A percentile compares a stretch with the other conserved stretches of the same genome.
Conservation (phyloP, 73 alveolate genomes). For the Blepharisma stoltei region DNA sequence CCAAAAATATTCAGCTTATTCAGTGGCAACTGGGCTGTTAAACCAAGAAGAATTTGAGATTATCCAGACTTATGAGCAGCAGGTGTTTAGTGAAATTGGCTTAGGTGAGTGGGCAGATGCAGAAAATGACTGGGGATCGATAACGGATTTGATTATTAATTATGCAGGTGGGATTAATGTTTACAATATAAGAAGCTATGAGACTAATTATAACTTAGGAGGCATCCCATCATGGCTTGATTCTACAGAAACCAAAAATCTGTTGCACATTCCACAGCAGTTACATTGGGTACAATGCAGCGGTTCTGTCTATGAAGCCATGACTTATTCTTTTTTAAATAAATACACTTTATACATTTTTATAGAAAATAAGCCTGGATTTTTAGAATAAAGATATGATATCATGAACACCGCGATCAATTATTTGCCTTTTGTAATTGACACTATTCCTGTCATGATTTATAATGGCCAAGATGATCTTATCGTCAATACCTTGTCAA, state of each 20-base stretch:
- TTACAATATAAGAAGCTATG: constrained; percentile 3
- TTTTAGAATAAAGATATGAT: no score
- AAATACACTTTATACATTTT: no score
- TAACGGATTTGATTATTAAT: neutral
- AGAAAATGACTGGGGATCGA: neutral
- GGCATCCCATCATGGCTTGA: neutral
- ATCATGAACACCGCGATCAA: neutral
- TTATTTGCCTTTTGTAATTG: neutral
- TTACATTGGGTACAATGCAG: constrained; percentile 4
- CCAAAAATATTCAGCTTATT: neutral
- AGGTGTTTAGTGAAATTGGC: neutral
- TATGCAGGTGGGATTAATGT: neutral
- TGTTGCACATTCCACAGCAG: neutral
- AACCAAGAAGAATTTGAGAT: neutral
- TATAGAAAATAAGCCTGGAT: no score
- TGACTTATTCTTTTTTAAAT: no score
- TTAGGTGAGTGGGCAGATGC: constrained; percentile 9
- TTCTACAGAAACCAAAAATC: neutral
- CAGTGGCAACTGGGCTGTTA: neutral
- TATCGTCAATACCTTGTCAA: neutral
- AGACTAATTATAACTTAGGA: neutral
- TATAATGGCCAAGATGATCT: constrained; percentile 26
- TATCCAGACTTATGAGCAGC: neutral
- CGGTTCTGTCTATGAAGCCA: neutral
- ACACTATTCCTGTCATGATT: neutral